Conservation (phyloP, 352 stramenopile species). For the Pythium utonaiense region DNA sequence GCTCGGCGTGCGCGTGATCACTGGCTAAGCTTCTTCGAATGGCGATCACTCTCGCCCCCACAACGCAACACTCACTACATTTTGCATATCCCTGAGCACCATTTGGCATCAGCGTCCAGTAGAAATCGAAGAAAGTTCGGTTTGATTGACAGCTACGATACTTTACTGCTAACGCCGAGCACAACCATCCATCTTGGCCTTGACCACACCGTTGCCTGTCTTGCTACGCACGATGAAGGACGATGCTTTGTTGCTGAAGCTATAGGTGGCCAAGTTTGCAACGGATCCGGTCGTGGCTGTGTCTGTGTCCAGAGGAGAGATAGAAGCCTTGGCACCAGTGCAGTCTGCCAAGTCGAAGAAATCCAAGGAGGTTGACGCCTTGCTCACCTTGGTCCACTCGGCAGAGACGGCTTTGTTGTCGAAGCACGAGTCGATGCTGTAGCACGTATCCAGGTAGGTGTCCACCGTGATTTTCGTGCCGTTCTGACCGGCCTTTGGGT, state of each 20-base stretch:
- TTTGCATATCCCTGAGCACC: too few species aligned
- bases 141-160: too few species aligned
- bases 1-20: constrained; percentile 88
- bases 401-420: neutral
- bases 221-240: neutral
- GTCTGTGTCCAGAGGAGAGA: neutral
- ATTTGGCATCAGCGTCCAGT: too few species aligned
- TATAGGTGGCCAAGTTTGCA: neutral
- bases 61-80: too few species aligned
- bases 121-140: too few species aligned
- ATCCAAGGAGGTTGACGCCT: neutral
- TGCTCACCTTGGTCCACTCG: neutral
- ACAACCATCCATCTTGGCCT: neutral
- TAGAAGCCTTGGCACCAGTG: neutral
- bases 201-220: neutral
- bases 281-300: neutral
- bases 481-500: neutral
- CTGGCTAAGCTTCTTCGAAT: too few species aligned
- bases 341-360: neutral
- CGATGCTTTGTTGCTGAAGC: neutral
- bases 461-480: neutral
- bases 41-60: too few species aligned
- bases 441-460: neutral
- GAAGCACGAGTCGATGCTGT: neutral
- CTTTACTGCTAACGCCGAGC: too few species aligned